phyloP scores from a whole-genome alignment of 2,329 filamentous ascomycete genomes.

The Aaosphaeria arxii region DNA sequence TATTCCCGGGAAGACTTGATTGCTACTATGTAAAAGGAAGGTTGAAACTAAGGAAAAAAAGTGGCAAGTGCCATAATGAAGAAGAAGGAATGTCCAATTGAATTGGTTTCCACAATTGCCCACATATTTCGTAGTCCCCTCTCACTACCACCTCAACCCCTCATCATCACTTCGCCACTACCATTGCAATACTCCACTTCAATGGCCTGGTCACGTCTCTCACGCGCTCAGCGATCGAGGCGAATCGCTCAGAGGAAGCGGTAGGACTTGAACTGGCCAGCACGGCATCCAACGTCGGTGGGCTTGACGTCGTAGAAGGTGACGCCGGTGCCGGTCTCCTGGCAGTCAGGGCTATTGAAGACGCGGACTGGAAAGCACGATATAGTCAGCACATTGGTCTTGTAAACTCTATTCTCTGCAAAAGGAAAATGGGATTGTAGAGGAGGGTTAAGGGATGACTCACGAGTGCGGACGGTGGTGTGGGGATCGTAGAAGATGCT shows the following conservation, averaged over 20 bases:
- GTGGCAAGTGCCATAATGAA: background rate
- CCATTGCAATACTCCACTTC: background rate
- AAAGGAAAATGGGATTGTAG: background rate
- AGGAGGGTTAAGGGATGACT: constrained; percentile 1
- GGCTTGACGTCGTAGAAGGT: background rate
- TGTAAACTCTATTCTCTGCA: background rate
- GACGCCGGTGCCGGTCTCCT: background rate
- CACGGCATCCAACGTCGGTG: background rate
- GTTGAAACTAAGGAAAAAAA: background rate
- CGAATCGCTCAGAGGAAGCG: background rate
- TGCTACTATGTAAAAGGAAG: background rate
- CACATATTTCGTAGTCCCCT: background rate
- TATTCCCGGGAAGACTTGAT: background rate
- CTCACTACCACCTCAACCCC: background rate
- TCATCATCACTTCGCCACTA: background rate
- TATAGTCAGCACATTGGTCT: background rate
- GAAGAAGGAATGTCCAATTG: background rate
- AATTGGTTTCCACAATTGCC: background rate
- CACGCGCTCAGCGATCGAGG: background rate
- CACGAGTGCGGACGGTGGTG: constrained; percentile 3
- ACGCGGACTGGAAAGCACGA: background rate
- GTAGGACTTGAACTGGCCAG: background rate
- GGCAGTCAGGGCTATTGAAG: background rate
- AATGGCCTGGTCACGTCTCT: too few relatives aligned
- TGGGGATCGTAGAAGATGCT: constrained; percentile 5